Conservation (phyloP, 306 rosid genomes). For the Pachyrhizus erosus region DNA sequence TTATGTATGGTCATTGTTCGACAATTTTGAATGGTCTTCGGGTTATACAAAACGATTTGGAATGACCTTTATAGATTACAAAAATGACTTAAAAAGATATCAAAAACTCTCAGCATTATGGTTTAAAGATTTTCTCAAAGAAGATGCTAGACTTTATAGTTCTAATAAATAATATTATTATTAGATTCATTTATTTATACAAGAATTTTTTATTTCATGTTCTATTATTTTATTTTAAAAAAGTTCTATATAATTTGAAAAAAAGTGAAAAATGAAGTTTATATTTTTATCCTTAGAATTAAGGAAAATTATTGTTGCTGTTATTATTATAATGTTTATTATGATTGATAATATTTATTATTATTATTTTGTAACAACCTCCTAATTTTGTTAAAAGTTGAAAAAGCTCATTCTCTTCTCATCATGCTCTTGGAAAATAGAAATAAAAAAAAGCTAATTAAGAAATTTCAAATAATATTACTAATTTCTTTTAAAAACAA, state of each 20-base stretch:
- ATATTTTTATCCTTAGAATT: not conserved
- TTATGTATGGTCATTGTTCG: not conserved
- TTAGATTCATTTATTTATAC: too few relatives aligned
- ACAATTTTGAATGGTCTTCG: conserved; percentile 54
- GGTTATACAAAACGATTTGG: conserved; percentile 57
- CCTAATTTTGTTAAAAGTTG: not conserved
- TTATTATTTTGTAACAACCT: too few relatives aligned
- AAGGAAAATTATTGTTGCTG: not conserved
- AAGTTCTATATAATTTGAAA: not conserved
- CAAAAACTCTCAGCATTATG: conserved; percentile 28
- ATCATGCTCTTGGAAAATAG: not conserved
- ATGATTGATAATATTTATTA: too few relatives aligned
- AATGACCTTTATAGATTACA: conserved; percentile 51
- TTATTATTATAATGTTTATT: too few relatives aligned
- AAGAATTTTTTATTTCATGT: too few relatives aligned
- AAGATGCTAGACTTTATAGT: not conserved
- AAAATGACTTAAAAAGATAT: conserved; percentile 41
- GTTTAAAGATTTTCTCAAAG: conserved; percentile 47
- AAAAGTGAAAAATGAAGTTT: too few relatives aligned
- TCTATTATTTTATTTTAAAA: too few relatives aligned
- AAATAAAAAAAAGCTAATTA: not conserved
- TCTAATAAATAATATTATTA: too few relatives aligned
- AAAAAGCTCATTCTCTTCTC: not conserved
- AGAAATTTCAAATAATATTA: too few relatives aligned
- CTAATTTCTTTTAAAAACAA: too few relatives aligned